Percentiles rank a stretch among this genome's conserved stretches.
Evolutionary conservation across 495 filamentous ascomycete species (phyloP).

Genomic region (Xylaria palmicola): DNA sequence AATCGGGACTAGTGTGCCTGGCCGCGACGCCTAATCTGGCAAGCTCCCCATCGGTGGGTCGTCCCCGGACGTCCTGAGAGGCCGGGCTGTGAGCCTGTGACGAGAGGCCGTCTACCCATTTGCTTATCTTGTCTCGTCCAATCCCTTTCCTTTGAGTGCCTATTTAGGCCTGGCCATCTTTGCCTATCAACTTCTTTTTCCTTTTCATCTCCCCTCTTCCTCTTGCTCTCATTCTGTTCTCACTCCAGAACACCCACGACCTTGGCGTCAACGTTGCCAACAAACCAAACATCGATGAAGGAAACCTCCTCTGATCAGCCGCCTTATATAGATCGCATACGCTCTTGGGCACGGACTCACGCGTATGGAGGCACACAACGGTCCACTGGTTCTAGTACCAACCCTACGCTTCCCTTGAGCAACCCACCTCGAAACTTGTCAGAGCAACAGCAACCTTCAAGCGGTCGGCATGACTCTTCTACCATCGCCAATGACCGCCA

Average conservation of each 20-base stretch:
- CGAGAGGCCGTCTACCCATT: conserved; percentile 1
- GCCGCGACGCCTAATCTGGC: neutral
- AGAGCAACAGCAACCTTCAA: conserved; percentile 14
- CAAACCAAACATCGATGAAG: conserved; percentile 57
- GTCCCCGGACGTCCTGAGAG: conserved; percentile 1
- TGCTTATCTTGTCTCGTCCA: neutral
- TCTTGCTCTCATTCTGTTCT: conserved; percentile 22
- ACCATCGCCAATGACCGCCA: conserved; percentile 19
- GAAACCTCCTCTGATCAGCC: conserved; percentile 53
- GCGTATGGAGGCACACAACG: conserved; percentile 54
- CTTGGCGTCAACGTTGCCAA: conserved; percentile 34
- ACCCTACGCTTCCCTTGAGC: conserved; percentile 35
- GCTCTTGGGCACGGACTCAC: conserved; percentile 54
- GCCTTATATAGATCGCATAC: conserved; percentile 55
- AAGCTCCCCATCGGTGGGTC: neutral
- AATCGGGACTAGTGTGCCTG: neutral
- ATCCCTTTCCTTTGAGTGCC: neutral
- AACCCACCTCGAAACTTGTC: conserved; percentile 22
- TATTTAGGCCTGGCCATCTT: conserved; percentile 13
- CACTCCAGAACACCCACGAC: conserved; percentile 25
- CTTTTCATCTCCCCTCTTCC: conserved; percentile 11
- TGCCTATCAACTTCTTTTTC: neutral
- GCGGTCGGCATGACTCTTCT: conserved; percentile 29
- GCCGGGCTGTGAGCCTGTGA: neutral
- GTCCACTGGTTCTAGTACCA: conserved; percentile 32